phyloP scores from a whole-genome alignment of 129 eudicot species.

The Calendula officinalis region DNA sequence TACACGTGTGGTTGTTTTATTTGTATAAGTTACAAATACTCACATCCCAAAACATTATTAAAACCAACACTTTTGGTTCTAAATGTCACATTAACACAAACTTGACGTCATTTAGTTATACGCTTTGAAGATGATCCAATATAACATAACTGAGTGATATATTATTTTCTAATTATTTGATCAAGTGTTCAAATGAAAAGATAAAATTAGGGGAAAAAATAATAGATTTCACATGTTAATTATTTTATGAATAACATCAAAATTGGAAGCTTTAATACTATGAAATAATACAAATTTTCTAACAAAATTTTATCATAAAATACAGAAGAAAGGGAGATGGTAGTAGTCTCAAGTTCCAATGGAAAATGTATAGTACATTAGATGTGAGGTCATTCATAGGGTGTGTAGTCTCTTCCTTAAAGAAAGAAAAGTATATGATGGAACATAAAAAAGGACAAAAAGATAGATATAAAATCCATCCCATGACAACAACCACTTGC shows the following conservation, averaged over 20 bases:
- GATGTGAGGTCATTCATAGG: constrained; percentile 39
- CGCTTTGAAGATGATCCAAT: no score
- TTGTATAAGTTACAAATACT: constrained; percentile 14
- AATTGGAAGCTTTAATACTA: no score
- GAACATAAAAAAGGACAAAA: constrained; percentile 26
- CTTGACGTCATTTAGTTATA: constrained; percentile 18
- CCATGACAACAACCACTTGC: constrained; percentile 27
- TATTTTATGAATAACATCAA: no score
- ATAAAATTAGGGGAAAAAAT: no score
- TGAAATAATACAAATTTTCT: no score
- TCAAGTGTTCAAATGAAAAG: no score
- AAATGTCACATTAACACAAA: constrained; percentile 13
- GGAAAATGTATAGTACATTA: constrained; percentile 14
- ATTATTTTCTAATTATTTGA: no score
- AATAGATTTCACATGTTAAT: no score
- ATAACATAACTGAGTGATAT: neutral
- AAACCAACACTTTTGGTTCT: neutral
- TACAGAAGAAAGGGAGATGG: neutral
- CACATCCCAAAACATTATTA: constrained; percentile 1
- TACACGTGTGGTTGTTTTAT: constrained; percentile 38
- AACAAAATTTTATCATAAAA: no score
- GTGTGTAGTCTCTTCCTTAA: constrained; percentile 37
- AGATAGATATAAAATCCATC: constrained; percentile 8
- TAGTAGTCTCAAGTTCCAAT: constrained; percentile 24
- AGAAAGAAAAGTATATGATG: constrained; percentile 23